These are phyloP conservation scores for Alopecurus myosuroides DNA, from an alignment of 176 grass and related monocot species.

Conservation along the genomic window DNA sequence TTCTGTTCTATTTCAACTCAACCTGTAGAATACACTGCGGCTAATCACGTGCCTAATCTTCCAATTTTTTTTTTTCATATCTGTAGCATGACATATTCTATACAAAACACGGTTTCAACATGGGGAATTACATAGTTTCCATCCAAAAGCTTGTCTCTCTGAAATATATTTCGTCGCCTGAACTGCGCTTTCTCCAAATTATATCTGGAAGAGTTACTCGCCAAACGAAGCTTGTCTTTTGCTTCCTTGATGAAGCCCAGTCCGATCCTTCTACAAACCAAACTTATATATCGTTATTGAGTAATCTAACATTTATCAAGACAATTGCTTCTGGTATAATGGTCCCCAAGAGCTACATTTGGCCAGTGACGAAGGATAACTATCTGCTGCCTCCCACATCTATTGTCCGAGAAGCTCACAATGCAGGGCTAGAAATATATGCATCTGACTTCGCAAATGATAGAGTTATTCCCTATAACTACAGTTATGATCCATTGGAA, in stretches of 20 bases:
- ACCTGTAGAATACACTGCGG: background rate
- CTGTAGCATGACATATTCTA: slow-evolving; percentile 68
- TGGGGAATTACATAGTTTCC: slow-evolving; percentile 48
- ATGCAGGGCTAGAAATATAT: slow-evolving; percentile 68
- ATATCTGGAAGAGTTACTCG: slow-evolving; percentile 40
- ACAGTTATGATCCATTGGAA: slow-evolving; percentile 81
- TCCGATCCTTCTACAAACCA: slow-evolving; percentile 61
- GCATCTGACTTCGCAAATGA: slow-evolving; percentile 82
- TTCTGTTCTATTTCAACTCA: slow-evolving; percentile 2
- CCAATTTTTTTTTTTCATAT: slow-evolving; percentile 13
- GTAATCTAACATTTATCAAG: slow-evolving; percentile 62
- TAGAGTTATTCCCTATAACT: slow-evolving; percentile 66
- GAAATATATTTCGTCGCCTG: slow-evolving; percentile 72
- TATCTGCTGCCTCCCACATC: slow-evolving; percentile 32
- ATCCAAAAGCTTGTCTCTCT: slow-evolving; percentile 22
- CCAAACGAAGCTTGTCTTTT: slow-evolving; percentile 60
- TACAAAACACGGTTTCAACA: slow-evolving; percentile 37
- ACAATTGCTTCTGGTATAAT: slow-evolving; percentile 75
- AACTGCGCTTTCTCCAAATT: slow-evolving; percentile 48
- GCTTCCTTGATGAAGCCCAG: slow-evolving; percentile 33
- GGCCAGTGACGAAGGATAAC: slow-evolving; percentile 52
- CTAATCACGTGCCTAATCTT: background rate
- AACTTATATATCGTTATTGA: slow-evolving; percentile 50
- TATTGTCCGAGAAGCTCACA: slow-evolving; percentile 57
- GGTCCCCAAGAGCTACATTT: slow-evolving; percentile 78